Conservation (phyloP, 2,329 filamentous ascomycete genomes). For the Pseudomassariella vexata region DNA sequence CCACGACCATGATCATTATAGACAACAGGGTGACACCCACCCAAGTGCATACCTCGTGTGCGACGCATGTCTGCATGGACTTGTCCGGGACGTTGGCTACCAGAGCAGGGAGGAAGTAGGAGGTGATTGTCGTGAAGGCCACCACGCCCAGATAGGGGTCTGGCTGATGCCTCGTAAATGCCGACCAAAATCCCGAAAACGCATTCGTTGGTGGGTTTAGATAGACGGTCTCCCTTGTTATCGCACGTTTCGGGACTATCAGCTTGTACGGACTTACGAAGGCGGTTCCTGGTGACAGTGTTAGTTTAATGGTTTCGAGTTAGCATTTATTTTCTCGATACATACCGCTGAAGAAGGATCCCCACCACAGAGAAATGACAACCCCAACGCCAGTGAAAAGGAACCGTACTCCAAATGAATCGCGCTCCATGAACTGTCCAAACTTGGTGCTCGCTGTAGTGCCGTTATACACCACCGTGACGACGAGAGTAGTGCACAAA, state of each 20-base stretch:
- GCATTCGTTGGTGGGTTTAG: conserved; percentile 37
- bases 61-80: conserved; percentile 30
- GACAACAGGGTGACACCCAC: conserved; percentile 31
- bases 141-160: conserved; percentile 35
- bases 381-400: conserved; percentile 29
- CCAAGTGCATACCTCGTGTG: conserved; percentile 34
- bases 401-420: conserved; percentile 29
- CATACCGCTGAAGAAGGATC: conserved; percentile 27
- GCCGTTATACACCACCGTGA: conserved; percentile 23
- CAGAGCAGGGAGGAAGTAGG: conserved; percentile 44
- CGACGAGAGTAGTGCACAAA: conserved; percentile 15
- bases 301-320: background rate
- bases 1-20: conserved; percentile 35
- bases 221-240: conserved; percentile 30
- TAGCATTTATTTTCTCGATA: no score
- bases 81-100: conserved; percentile 44
- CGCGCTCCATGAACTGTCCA: conserved; percentile 19
- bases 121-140: conserved; percentile 35
- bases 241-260: conserved; percentile 29
- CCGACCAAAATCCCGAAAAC: conserved; percentile 36
- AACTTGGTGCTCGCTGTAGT: conserved; percentile 12
- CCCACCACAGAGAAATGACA: conserved; percentile 27
- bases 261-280: conserved; percentile 38
- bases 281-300: conserved; percentile 31
- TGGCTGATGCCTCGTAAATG: conserved; percentile 21